Evolutionary conservation across 768 basidiomycete genomes (phyloP), one percentile per base, ranked within the genome.

Genomic region (Pleurotus cornucopiae): DNA sequence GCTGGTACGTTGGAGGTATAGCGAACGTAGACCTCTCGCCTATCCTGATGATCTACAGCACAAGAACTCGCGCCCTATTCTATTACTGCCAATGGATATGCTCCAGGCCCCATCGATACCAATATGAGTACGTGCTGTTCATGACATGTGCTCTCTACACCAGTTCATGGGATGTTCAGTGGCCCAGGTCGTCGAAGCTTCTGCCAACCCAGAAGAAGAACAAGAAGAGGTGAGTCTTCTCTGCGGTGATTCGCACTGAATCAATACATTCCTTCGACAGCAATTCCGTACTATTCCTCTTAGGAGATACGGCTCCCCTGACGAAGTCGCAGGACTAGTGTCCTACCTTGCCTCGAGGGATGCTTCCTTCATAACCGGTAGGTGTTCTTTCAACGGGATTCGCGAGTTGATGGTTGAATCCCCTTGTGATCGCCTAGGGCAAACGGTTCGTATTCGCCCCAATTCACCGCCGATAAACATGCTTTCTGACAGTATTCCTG

Each of bases 51-150:
- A 6, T 46, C 47, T 6, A 9, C 40, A 77, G 75, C 76, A 0
- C 39, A 62, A 16, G 75, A 77, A 58, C 61, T 76, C 3, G 75
- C 66, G 6, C 59, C 58, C 23, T 58, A 76, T 54, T 63, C 63
- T 5, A 79, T 78, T 37, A 76, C 72, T 1, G 75, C 76, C 14
- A 78, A 79, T 38, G 69, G 73, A 1, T 76, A 76, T 49, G 70
- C 73, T 6, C 73, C 73, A 14, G 72, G 75, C 43, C 2, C 65
- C 53, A 61, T 63, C 9, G 59, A 63, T 41, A 65, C 63, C 58
- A 45, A 55, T 26, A 55, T 55, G 54, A 45, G 54, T 55, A 23
- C 5, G 58, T 58, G 3, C 12, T 16, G 4, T 16, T 16, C 20
- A 13, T 14, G 6, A n/a, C 14, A n/a, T 44, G 9, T 13, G 41